Base-by-base conservation (phyloP, 2,329 filamentous ascomycete species). In the Mycocentrospora acerina region DNA sequence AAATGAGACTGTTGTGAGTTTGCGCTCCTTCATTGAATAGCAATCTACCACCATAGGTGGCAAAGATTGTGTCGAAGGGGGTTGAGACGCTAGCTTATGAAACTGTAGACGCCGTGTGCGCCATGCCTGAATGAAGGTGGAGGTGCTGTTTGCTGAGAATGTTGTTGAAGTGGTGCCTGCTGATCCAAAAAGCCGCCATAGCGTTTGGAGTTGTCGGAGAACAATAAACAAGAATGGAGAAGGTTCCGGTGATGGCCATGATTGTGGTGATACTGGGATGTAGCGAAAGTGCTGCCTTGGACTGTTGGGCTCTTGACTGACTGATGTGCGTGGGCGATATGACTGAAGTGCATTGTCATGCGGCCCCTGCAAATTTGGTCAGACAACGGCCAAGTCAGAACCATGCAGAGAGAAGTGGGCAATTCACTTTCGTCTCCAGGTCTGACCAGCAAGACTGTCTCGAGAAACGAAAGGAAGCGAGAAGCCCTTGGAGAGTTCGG, bases 401-500 rank as follows among this genome's bases (percentile, higher is more conserved):
- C 39, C 42, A 37, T 29, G 35, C 24, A 33, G 36, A 57, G 46
- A 46, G 40, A 46, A 56, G 47, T 42, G 40, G 35, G 38, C 32
- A 57, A 58, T 59, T 60, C 62, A 68, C 60, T 67, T 67, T 60
- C 63, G 60, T 40, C 59, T 62, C 61, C 63, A 67, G 34, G 53
- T 59, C 48, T 64, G 59, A 36, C 57, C 57, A 24, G 57, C 56
- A 51, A 64, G 49, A 42, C 61, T 66, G 42, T 68, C 64, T 36
- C 62, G 56, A 14, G 60, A 57, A 32, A 50, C 44, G 37, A 59
- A 60, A 31, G 76, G 72, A 36, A 83, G 67, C 31, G 67, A 60
- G 62, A 83, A 83, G 35, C 78, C 79, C 49, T 77, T 79, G 42
- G 73, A 70, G 48, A 96, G 75, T 65, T 91, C 85, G 13, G 75